phyloP scores from a whole-genome alignment of 1,284 basidiomycete genomes.

The Moesziomyces sp. region DNA sequence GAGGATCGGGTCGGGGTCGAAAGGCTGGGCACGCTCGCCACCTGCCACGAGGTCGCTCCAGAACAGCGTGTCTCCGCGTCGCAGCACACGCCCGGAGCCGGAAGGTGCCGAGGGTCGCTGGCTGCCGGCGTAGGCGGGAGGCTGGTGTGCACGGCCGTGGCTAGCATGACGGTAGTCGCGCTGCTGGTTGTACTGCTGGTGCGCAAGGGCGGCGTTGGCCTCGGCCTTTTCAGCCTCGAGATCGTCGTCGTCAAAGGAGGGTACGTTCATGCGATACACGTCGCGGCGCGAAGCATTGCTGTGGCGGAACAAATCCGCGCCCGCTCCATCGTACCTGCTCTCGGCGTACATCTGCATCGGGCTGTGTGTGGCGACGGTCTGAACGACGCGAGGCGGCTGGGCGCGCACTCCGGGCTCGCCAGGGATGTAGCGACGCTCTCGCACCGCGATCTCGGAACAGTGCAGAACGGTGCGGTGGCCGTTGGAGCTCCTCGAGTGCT shows the following conservation, averaged over 20 bases:
- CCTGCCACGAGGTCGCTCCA: conserved; percentile 81
- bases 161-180: conserved; percentile 10
- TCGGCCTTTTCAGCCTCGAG: conserved; percentile 51
- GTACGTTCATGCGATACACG: conserved; percentile 19
- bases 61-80: conserved; percentile 77
- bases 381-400: conserved; percentile 27
- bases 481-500: conserved; percentile 74
- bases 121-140: not conserved
- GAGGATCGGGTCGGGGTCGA: conserved; percentile 57
- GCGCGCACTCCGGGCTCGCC: conserved; percentile 76
- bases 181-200: conserved; percentile 22
- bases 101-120: conserved; percentile 2
- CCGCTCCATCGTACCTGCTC: conserved; percentile 8
- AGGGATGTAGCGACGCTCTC: conserved; percentile 77
- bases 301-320: conserved; percentile 25
- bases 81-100: conserved; percentile 68
- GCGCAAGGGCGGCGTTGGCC: conserved; percentile 9
- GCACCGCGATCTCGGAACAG: conserved; percentile 78
- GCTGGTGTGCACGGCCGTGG: conserved; percentile 3
- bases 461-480: conserved; percentile 90
- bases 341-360: conserved; percentile 13
- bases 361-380: conserved; percentile 1
- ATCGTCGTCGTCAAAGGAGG: conserved; percentile 29
- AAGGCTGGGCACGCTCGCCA: conserved; percentile 72
- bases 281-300: conserved; percentile 33